Percentiles rank a stretch among this genome's conserved stretches.
Evolutionary conservation across 441 rosid species (phyloP).

Genomic region (Isatis lusitanica): DNA sequence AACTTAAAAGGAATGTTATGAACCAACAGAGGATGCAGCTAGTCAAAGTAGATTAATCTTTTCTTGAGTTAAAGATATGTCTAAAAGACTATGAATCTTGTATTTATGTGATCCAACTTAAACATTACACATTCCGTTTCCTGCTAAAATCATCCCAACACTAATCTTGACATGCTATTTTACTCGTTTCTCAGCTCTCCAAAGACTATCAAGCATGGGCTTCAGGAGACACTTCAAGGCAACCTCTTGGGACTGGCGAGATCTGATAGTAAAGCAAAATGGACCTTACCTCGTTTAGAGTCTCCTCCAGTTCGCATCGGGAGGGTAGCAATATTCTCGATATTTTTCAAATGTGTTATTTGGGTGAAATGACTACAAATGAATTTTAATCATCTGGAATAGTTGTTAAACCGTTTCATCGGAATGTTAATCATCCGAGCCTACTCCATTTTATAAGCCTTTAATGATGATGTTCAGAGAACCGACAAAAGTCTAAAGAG

Average conservation of each 20-base stretch:
- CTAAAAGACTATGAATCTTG: not conserved
- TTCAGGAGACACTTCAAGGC: conserved; percentile 84
- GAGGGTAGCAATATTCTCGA: not conserved
- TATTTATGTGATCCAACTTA: not conserved
- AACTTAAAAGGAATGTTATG: not conserved
- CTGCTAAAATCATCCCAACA: not conserved
- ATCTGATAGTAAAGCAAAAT: conserved; percentile 45
- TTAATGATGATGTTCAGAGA: not conserved
- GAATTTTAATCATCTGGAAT: conserved; percentile 18
- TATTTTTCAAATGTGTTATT: conserved; percentile 17
- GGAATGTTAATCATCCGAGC: conserved; percentile 68
- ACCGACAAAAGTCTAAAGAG: not conserved
- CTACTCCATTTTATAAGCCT: conserved; percentile 75
- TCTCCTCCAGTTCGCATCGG: not conserved
- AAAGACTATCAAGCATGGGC: conserved; percentile 97
- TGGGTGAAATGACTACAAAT: not conserved
- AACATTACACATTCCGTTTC: not conserved
- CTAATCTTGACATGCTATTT: not conserved
- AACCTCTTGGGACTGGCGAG: conserved; percentile 89
- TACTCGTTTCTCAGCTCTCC: conserved; percentile 56
- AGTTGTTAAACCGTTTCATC: conserved; percentile 12
- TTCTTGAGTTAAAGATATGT: not conserved
- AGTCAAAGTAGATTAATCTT: not conserved
- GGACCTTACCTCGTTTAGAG: not conserved
- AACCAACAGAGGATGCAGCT: not conserved